Base-by-base conservation (phyloP, 352 stramenopile species). In the Globisporangium splendens region DNA sequence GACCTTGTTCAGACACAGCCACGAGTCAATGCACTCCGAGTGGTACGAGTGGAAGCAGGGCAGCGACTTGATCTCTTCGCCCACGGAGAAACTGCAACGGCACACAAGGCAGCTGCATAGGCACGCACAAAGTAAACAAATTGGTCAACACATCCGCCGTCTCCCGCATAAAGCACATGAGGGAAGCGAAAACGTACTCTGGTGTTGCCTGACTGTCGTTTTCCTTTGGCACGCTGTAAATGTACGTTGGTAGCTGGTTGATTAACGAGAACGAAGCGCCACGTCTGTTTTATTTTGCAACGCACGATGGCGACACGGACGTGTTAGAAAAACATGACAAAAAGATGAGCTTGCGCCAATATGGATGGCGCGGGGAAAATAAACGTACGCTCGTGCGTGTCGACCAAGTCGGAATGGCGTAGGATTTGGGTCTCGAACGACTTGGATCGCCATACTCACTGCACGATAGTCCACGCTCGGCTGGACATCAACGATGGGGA, bases 21-120 rank as follows among this genome's bases (percentile, higher is more conserved):
- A 98, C 56, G 79, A 85, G 66, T 97, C 92, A 48, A 98, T 88
- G 66, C 93, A 98, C 38, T 95, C 83, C 61, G 80, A 93, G 69
- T 98, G 93, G 62, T 98, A 97, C 33, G 83, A 95, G 63, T 98
- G 93, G 61, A 96, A 96, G 65, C 93, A 98, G 28, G 92, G 92
- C 49, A 98, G 68, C 33, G 88, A 96, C 65, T 96, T 95, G 69
- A 98, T 90, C 66, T 96, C 79, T 50, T 98, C 93, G 39, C 91
- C 91, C 12, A 85, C 66, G 61, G 83, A 69, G 54, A 97, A 98
- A 35, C 91, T 72, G 52, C 89, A 89, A 31, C 96, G 82, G 66
- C 94, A 98, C 28, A 98, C 95, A n/a, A 96, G 70, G 61, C 94
- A 98, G 42, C 83, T 97, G 56, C 67, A 13, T 35, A 21, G 12